Evolutionary conservation across 495 filamentous ascomycete species (phyloP), one percentile per base, ranked within the genome.

Genomic region (Hyaloscypha bicolor): DNA sequence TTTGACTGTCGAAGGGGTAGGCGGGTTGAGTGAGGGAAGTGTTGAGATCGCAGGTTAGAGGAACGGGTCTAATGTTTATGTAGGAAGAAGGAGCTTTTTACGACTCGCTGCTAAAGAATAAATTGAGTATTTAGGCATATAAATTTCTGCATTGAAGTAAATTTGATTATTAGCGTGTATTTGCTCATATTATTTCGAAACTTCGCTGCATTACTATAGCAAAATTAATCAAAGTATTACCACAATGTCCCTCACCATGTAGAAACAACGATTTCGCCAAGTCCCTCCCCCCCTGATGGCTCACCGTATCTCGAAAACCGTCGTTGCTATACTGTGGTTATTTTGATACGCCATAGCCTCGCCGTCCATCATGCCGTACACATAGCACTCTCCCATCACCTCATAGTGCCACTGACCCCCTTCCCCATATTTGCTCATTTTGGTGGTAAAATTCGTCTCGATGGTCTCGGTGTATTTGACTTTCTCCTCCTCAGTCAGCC

Each of bases 361-460:
- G 4, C 77, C 75, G 39, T 79, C 76, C 77, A 79, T 80, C 61
- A 76, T 71, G 2, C 78, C 78, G 58, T 78, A 77, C 3, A 79
- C 45, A 65, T 79, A 79, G 39, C 69, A 68, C 51, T 78, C 77
- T 0, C 78, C 77, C 16, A 75, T 55, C 45, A 79, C 29, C 4
- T 62, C 60, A 62, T 62, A 62, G 60, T 62, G 30, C 56, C 56
- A 62, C 56, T 59, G 19, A 45, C 42, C 42, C 42, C 42, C 42
- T 12, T 45, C 42, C 56, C 29, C 30, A 35, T 59, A 6, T 6
- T 59, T 35, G 56, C 56, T 2, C 30, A 59, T 31, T 59, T 59
- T 59, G 0, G 22, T 33, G 56, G 35, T 14, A 11, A 59, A 59
- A 5, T 37, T 59, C 1, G 56, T 21, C 35, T 56, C 56, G 9